A percentile compares a stretch with the other conserved stretches of the same genome.
Evolutionary conservation across 1,139 yeast species (phyloP).

Genomic region (Kluyveromyces marxianus): DNA sequence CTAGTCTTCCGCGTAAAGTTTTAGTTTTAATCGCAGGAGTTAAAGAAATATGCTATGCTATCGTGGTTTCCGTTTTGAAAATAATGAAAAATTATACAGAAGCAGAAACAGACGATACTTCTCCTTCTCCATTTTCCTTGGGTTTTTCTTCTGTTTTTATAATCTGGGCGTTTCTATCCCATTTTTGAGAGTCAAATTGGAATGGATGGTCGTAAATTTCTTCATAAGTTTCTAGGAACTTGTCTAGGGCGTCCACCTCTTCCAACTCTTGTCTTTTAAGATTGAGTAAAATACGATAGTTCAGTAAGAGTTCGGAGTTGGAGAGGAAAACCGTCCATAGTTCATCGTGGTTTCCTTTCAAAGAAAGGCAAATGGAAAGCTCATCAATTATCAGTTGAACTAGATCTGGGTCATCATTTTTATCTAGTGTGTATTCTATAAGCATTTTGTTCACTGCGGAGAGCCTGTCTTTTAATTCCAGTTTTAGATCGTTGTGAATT

Average conservation of each 20-base stretch:
- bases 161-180: slow-evolving; percentile 12
- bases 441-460: slow-evolving; percentile 20
- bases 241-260: slow-evolving; percentile 18
- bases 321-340: slow-evolving; percentile 22
- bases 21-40: too few species aligned
- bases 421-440: slow-evolving; percentile 11
- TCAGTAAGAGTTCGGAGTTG: slow-evolving; percentile 22
- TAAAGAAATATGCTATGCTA: too few species aligned
- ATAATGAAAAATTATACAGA: not conserved
- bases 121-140: not conserved
- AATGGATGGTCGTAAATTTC: slow-evolving; percentile 17
- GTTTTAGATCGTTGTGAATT: slow-evolving; percentile 21
- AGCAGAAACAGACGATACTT: not conserved
- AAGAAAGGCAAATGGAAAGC: slow-evolving; percentile 19
- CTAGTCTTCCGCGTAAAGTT: too few species aligned
- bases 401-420: slow-evolving; percentile 12
- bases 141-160: not conserved
- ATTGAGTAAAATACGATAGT: slow-evolving; percentile 24
- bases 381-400: slow-evolving; percentile 26
- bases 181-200: slow-evolving; percentile 14
- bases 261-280: slow-evolving; percentile 15
- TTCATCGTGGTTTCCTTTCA: slow-evolving; percentile 23
- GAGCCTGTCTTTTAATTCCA: slow-evolving; percentile 24
- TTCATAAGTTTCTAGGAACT: slow-evolving; percentile 17
- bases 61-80: too few species aligned